Base-by-base conservation (phyloP, 2,329 filamentous ascomycete species). In the Diplodia mutila region DNA sequence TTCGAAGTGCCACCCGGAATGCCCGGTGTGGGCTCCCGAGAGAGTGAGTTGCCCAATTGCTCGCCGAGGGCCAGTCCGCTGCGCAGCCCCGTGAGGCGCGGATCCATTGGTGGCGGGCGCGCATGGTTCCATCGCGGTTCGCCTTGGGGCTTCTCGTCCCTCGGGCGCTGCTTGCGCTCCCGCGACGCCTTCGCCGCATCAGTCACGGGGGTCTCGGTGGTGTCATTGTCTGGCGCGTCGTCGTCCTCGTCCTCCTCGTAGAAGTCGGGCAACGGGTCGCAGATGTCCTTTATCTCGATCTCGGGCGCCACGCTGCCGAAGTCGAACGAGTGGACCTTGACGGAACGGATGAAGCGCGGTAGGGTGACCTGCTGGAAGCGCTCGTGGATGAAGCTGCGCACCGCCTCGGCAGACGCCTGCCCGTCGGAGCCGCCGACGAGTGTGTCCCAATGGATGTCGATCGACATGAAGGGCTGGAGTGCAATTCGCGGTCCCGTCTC, bases 361-460 rank as follows among this genome's bases (percentile, higher is more conserved):
- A 99, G 86, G 29, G 91, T 87, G 70, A 98, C 90, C 69, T 93
- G 89, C 81, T 99, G 95, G 80, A 99, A 99, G 75, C 94, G 95
- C 77, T 93, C 90, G 81, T 99, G 93, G 74, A 99, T 91, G 81
- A 99, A 99, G 74, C 90, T 89, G 71, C 94, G 91, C 80, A 99
- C 97, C 70, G 86, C 87, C 76, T 93, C 90, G 59, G 94, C 93
- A 69, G 97, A 89, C 65, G 88, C 91, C 71, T 89, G 86, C 67
- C 95, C 94, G 80, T 98, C 94, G 59, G 93, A 88, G 32, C 95
- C 95, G 70, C 89, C 90, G 25, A 94, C 98, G 76, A 98, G 87
- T 70, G 91, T 91, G 75, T 95, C 90, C 95, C 95, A 99, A 81
- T 97, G 93, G 78, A 99, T 90, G 77, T 98, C 94, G 83, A 99